Evolutionary conservation across 345 rosid genomes (phyloP).

Genomic region (Acer yangbiense): DNA sequence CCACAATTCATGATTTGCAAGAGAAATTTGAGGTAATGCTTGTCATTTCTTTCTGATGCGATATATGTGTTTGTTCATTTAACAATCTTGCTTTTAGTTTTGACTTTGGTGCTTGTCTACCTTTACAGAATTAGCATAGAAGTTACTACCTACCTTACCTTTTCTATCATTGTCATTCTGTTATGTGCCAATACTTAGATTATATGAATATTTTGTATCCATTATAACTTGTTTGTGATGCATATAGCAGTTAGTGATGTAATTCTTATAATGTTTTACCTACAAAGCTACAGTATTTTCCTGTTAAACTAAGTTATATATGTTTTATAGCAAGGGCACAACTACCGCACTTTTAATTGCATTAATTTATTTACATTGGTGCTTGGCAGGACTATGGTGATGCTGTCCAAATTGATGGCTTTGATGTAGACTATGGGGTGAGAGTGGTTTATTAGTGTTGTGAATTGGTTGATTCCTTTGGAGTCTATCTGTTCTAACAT

Average conservation of each 20-base stretch:
- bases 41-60: not conserved
- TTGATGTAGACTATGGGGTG: constrained; percentile 94
- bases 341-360: not conserved
- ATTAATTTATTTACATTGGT: constrained; percentile 2
- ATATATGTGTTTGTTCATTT: not conserved
- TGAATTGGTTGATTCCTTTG: constrained; percentile 3
- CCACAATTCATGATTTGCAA: constrained; percentile 69
- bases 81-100: not conserved
- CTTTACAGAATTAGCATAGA: not conserved
- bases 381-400: constrained; percentile 80
- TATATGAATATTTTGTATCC: not conserved
- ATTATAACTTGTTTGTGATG: not conserved
- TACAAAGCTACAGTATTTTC: not conserved
- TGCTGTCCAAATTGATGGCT: constrained; percentile 71
- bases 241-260: not conserved
- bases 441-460: constrained; percentile 21
- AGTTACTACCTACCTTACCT: not conserved
- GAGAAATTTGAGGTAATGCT: constrained; percentile 72
- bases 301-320: not conserved
- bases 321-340: not conserved
- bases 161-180: not conserved
- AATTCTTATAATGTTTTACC: not conserved
- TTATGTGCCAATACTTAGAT: not conserved
- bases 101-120: not conserved
- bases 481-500: not conserved